Base-by-base conservation (phyloP, 1,284 basidiomycete species). In the Microbotryum intermedium region DNA sequence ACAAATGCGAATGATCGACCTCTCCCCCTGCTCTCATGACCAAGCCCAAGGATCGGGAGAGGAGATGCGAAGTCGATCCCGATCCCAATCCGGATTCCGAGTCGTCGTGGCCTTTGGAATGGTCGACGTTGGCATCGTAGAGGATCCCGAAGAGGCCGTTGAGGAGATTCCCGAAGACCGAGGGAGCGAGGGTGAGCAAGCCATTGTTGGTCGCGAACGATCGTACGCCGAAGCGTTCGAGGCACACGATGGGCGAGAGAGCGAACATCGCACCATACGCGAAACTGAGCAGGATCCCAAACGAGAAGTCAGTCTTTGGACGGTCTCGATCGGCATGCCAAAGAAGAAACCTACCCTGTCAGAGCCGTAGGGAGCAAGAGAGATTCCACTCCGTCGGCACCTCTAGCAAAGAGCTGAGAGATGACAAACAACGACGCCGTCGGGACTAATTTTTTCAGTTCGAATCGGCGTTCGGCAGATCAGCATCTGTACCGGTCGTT, bases 211-310 rank as follows among this genome's bases (percentile, higher is more conserved):
- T 44, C 29, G 59, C 52, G 21, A 55, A 63, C 16, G 23, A 48
- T 0, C 16, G 6, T 1, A 63, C 34, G 16, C 64, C 64, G 47
- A 66, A 66, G 1, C 64, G 61, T 43, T 66, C 64, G 54, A 66
- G 61, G 16, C 58, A 53, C 30, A 60, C 53, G 50, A 66, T 59
- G 4, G 64, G 64, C 0, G 53, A 26, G 4, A 30, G 18, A 25
- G 58, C 58, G 39, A 66, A 66, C 3, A 63, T 50, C 7, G 13
- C 39, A 10, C 64, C 64, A 44, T 66, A 66, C 7, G 64, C 55
- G 48, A 58, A 55, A 2, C 63, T 59, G 52, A 20, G 18, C n/a
- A 39, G 34, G 18, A n/a, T n/a, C n/a, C n/a, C 34, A 9, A 25
- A 53, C 7, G 6, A 49, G 23, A 30, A 25, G 23, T 42, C 30